Evolutionary conservation across 768 basidiomycete genomes (phyloP), one percentile per base, ranked within the genome.

Genomic region (Fomitopsis pulvina): DNA sequence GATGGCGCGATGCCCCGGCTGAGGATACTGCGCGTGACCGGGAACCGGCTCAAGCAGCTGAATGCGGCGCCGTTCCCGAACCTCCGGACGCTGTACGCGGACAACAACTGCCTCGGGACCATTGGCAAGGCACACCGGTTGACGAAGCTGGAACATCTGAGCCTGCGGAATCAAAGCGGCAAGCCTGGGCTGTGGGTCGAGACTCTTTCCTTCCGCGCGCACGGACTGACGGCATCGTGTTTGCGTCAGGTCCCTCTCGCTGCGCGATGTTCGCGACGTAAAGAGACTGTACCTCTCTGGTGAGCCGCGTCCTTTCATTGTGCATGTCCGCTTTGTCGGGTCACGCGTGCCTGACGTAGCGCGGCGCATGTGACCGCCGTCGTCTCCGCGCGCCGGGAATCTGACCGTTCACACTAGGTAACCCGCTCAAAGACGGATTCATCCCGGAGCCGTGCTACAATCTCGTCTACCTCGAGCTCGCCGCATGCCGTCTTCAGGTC

Each of bases 221-320:
- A 25, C 25, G 40, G 29, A 41, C 43, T 59, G 48, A 53, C 39
- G 16, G 38, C 25, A 47, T 14, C 30, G 27, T 40, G 41, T 41
- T 30, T 47, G 43, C 10, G 27, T 30, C 66, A 76, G 75, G 59
- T 55, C 68, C 47, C 61, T 77, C 45, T 66, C 67, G 52, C 68
- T 66, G 10, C 81, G 80, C 60, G 87, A 92, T 63, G 79, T 96
- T 61, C 83, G 90, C 62, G 91, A 94, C 71, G 83, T 92, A 60
- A 94, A 93, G 70, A 82, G 94, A 47, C 70, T 98, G 63, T 99
- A 97, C 74, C 80, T 97, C 48, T 94, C 92, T 57, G 92, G 92
- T 92, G 65, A 57, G 88, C 75, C 49, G 32, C 45, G 47, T 45
- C 52, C 4, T 2, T 29, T 38, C 21, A 28, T 40, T 32, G 8